A percentile compares a stretch with the other conserved stretches of the same genome.
Evolutionary conservation across 2,329 filamentous ascomycete species (phyloP).

Genomic region (Pleurostoma richardsiae): DNA sequence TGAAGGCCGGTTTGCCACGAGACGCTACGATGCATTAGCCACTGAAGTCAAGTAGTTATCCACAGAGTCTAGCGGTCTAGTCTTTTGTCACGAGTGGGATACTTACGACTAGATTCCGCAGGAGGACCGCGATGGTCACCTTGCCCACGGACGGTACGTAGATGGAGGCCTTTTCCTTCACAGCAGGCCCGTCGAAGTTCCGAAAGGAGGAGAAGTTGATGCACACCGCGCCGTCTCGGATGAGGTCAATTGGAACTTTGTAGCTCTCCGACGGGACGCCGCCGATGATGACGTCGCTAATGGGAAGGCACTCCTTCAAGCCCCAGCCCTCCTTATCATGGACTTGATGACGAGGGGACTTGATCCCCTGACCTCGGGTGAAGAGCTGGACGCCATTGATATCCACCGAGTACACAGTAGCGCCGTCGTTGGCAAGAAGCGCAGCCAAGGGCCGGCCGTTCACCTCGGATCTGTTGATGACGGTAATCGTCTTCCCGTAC

Average conservation of each 20-base stretch:
- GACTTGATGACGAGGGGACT: conserved; percentile 80
- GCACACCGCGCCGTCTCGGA: conserved; percentile 91
- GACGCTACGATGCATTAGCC: conserved; percentile 31
- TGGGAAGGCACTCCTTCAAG: conserved; percentile 73
- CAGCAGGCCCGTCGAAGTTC: conserved; percentile 79
- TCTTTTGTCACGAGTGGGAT: neutral
- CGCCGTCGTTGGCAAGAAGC: conserved; percentile 91
- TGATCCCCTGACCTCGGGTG: conserved; percentile 81
- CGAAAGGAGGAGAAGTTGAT: conserved; percentile 97
- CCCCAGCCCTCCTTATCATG: conserved; percentile 76
- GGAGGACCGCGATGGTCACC: conserved; percentile 87
- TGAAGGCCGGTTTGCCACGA: conserved; percentile 44
- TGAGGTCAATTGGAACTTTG: conserved; percentile 79
- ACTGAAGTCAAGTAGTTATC: conserved; percentile 4
- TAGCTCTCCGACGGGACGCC: conserved; percentile 84
- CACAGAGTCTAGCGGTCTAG: neutral
- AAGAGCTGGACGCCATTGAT: conserved; percentile 89
- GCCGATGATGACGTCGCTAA: conserved; percentile 91
- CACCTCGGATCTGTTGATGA: conserved; percentile 94
- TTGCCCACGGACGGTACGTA: conserved; percentile 97
- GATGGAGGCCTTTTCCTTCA: conserved; percentile 94
- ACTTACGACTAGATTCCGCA: conserved; percentile 83
- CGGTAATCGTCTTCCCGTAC: conserved; percentile 89
- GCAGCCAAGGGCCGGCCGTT: conserved; percentile 91
- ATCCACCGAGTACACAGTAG: conserved; percentile 92